Base-by-base conservation (phyloP, 768 basidiomycete genomes). In the Porphyrellus cyaneotinctus region DNA sequence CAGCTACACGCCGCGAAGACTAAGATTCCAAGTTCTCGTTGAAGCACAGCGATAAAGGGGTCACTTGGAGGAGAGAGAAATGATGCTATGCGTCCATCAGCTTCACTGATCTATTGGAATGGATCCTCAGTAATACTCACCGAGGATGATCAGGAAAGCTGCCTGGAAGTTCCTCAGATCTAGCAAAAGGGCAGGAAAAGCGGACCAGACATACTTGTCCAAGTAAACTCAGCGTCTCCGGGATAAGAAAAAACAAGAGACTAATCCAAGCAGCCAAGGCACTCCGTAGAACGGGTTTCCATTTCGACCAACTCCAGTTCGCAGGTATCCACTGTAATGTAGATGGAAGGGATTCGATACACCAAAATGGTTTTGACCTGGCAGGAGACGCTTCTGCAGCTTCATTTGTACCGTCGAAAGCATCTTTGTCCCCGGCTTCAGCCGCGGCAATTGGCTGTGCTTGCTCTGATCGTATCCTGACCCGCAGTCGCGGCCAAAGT, bases 51-150 rank as follows among this genome's bases (percentile, higher is more conserved):
- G n/a, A 85, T 70, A 59, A 88, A 87, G 1, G 85, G 83, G 49
- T 86, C 86, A 20, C 62, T 71, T 1, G 88, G 86, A 1, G 88
- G 84, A 4, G 84, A 84, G 4, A 90, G 58, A 56, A 88, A 79
- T 0, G 82, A 70, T 4, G 80, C 87, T 87, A 48, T 14, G 49
- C 2, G 17, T 45, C 2, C 18, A 47, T 43, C 11, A 41, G 59
- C 42, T 54, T 49, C 36, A 31, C 22, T 26, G 17, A 47, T 51
- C 23, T 3, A 5, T 20, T 2, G 6, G 14, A 11, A 36, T 15
- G 15, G 1, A 43, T n/a, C 26, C 26, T 2, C 17, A n/a, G 17
- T 10, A 6, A n/a, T 17, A 12, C 62, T 53, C 47, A 84, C 85
- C 79, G 4, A 88, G 76, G 4, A 87, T 68, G 42, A 88, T 78